Evolutionary conservation across 176 grass and related monocot species (phyloP), one percentile per base, ranked within the genome.

Genomic region (Bromus sterilis): DNA sequence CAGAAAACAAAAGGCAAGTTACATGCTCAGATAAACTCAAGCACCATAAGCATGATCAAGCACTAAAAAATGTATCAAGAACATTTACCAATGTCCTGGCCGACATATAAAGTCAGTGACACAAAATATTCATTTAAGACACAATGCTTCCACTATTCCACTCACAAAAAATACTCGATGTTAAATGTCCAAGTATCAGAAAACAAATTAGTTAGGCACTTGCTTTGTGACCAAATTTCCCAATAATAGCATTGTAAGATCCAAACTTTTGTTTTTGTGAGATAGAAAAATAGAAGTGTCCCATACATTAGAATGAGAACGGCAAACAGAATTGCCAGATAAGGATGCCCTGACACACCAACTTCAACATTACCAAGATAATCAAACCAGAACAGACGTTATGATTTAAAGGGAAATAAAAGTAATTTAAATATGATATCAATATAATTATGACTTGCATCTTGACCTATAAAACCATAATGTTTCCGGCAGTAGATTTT

Each of bases 401-500:
- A 77, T 59, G 15, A 42, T 1, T 28, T 75, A 36, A 55, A 9
- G 51, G 12, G 1, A 37, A 39, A 76, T 40, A 24, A 60, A 10
- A 41, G 18, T n/a, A 29, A 12, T 10, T 20, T 60, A 5, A 60
- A 77, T 41, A 40, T 14, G 29, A 28, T 14, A 16, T 56, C 37
- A 76, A 36, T 57, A 60, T 60, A 57, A 37, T 75, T 25, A 77
- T 77, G 24, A 9, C 23, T 32, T 37, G 29, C 60, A 23, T 41
- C 55, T 77, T 20, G 56, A 34, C 4, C 35, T 58, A 61, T 58
- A 15, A 42, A 77, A 61, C 65, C 78, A 89, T 85, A 81, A 74
- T 78, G 77, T 87, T 85, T 74, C 84, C 56, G 44, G 84, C 66
- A 49, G 80, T 44, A 62, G 86, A 82, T 76, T 76, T 46, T 89